Evolutionary conservation across 768 basidiomycete genomes (phyloP).

Genomic region (Phlegmacium glaucopus): DNA sequence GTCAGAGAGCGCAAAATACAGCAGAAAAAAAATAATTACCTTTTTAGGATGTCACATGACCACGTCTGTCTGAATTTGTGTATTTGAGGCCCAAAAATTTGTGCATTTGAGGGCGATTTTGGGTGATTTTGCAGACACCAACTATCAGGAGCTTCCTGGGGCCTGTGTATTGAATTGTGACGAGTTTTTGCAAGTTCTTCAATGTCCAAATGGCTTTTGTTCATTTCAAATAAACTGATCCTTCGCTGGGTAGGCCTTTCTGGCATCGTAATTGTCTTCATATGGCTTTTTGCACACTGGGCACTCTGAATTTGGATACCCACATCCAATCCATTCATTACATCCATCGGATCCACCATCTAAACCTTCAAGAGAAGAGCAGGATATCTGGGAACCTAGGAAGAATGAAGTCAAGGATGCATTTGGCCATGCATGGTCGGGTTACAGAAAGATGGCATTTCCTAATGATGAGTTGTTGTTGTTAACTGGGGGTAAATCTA

Average conservation of each 20-base stretch:
- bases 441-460: conserved; percentile 47
- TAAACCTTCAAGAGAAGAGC: conserved; percentile 1
- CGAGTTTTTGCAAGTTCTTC: too few species aligned
- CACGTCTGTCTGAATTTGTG: too few species aligned
- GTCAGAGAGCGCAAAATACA: too few species aligned
- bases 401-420: conserved; percentile 48
- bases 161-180: too few species aligned
- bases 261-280: conserved; percentile 1
- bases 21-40: too few species aligned
- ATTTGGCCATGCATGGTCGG: conserved; percentile 52
- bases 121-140: too few species aligned
- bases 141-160: too few species aligned
- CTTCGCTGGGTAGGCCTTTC: conserved; percentile 14
- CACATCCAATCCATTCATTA: neutral
- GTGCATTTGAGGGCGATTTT: too few species aligned
- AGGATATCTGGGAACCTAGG: conserved; percentile 33
- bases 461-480: conserved; percentile 53
- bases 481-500: conserved; percentile 36
- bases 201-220: conserved; percentile 2
- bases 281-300: conserved; percentile 10
- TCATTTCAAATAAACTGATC: conserved; percentile 8
- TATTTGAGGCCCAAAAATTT: too few species aligned
- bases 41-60: too few species aligned
- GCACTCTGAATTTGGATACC: conserved; percentile 3
- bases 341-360: conserved; percentile 7